These are phyloP conservation scores for Rhynchospora tenuis DNA, from an alignment of 176 grass and related monocot genomes.

Conservation along the genomic window DNA sequence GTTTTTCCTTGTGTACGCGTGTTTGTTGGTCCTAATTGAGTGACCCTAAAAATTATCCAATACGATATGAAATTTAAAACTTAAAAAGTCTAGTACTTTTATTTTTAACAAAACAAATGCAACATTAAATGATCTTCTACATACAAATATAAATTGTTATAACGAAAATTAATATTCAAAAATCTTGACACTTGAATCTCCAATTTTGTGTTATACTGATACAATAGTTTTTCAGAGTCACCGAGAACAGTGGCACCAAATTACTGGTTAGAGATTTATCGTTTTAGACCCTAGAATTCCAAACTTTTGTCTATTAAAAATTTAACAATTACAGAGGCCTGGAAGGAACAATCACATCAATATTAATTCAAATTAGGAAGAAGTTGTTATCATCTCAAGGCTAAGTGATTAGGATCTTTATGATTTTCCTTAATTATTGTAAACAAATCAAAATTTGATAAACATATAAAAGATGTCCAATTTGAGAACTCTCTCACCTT, in stretches of 20 bases:
- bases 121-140: too few species aligned
- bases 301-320: background rate
- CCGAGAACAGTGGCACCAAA: background rate
- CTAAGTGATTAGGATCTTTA: background rate
- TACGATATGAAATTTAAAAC: too few species aligned
- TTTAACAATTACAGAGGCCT: background rate
- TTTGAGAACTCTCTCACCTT: constrained; percentile 27
- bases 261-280: background rate
- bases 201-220: too few species aligned
- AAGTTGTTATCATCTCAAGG: background rate
- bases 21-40: too few species aligned
- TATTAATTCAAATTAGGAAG: background rate
- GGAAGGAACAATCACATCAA: background rate
- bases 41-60: too few species aligned
- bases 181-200: too few species aligned
- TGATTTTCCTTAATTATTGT: background rate
- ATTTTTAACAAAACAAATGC: too few species aligned
- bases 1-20: too few species aligned
- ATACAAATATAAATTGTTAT: background rate
- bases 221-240: too few species aligned
- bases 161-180: background rate
- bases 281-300: background rate
- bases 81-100: too few species aligned
- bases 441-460: background rate
- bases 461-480: background rate